A percentile compares a stretch with the other conserved stretches of the same genome.
Evolutionary conservation across 768 basidiomycete species (phyloP).

Genomic region (Mycena latifolia): DNA sequence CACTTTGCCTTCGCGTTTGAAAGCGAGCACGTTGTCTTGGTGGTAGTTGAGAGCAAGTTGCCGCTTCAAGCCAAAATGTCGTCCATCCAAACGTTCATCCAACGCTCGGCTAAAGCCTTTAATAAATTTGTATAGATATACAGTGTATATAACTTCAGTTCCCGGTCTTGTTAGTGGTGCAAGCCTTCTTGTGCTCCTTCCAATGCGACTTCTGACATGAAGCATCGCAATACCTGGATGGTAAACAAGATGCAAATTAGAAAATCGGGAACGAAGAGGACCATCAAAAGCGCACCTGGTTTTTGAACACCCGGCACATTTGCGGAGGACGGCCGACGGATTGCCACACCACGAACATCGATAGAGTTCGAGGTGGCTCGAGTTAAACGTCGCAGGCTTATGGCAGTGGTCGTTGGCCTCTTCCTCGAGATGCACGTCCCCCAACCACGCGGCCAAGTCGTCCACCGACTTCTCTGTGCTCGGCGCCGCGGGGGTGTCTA

Average conservation of each 20-base stretch:
- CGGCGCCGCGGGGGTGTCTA: constrained; percentile 42
- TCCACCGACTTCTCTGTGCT: constrained; percentile 61
- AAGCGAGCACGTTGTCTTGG: too few species aligned
- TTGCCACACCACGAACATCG: constrained; percentile 76
- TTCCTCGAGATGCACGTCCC: constrained; percentile 55
- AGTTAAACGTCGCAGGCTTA: constrained; percentile 40
- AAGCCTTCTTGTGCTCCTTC: constrained; percentile 45
- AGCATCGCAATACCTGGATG: constrained; percentile 52
- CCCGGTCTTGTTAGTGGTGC: background rate
- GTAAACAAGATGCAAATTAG: background rate
- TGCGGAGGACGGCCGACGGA: constrained; percentile 68
- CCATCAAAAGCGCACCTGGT: constrained; percentile 52
- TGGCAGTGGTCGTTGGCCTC: constrained; percentile 40
- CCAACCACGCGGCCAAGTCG: constrained; percentile 70
- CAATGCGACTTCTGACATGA: constrained; percentile 52
- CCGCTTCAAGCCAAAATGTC: too few species aligned
- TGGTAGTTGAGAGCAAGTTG: too few species aligned
- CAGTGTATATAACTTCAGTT: constrained; percentile 1
- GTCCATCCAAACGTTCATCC: too few species aligned
- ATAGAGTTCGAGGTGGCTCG: constrained; percentile 63
- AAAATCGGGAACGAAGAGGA: background rate
- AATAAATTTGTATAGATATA: background rate
- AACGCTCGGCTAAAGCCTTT: too few species aligned
- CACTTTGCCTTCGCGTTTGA: too few species aligned
- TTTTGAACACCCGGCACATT: constrained; percentile 60